These are phyloP conservation scores for Raddia guianensis DNA, from an alignment of 176 grass and related monocot species.

Conservation along the genomic window DNA sequence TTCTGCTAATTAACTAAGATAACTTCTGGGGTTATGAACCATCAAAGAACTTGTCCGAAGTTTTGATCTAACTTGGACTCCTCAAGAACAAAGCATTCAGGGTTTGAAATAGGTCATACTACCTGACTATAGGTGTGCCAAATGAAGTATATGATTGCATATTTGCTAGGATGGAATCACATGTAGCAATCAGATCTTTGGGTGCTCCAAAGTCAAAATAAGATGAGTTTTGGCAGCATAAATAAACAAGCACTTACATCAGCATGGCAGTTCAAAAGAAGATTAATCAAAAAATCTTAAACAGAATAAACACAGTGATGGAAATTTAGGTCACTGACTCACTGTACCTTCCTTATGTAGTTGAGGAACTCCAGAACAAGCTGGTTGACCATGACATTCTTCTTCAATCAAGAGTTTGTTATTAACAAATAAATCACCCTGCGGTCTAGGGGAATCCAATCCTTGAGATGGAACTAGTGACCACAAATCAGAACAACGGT, in stretches of 20 bases:
- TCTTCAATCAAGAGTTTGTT: conserved; percentile 45
- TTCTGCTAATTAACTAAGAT: background rate
- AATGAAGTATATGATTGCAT: conserved; percentile 9
- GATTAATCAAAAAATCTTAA: conserved; percentile 19
- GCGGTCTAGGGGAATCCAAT: conserved; percentile 36
- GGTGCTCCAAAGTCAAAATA: conserved; percentile 11
- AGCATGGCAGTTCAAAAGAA: conserved; percentile 5
- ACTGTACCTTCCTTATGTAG: conserved; percentile 45
- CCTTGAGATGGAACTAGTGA: conserved; percentile 51
- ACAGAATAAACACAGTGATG: background rate
- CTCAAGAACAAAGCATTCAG: background rate
- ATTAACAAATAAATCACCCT: conserved; percentile 36
- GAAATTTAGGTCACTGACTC: conserved; percentile 26
- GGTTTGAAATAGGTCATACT: conserved; percentile 17
- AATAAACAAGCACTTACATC: conserved; percentile 8
- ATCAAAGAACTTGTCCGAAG: background rate
- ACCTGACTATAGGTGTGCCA: background rate
- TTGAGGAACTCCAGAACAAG: conserved; percentile 35
- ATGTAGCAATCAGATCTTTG: conserved; percentile 26
- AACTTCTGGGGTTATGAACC: background rate
- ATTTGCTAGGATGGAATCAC: background rate
- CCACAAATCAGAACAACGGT: conserved; percentile 38
- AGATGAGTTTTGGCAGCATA: conserved; percentile 5
- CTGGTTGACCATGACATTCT: conserved; percentile 44
- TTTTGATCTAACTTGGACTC: conserved; percentile 5